These are phyloP conservation scores for Tephrocybe sp. DNA, from an alignment of 768 basidiomycete genomes.

Conservation along the genomic window DNA sequence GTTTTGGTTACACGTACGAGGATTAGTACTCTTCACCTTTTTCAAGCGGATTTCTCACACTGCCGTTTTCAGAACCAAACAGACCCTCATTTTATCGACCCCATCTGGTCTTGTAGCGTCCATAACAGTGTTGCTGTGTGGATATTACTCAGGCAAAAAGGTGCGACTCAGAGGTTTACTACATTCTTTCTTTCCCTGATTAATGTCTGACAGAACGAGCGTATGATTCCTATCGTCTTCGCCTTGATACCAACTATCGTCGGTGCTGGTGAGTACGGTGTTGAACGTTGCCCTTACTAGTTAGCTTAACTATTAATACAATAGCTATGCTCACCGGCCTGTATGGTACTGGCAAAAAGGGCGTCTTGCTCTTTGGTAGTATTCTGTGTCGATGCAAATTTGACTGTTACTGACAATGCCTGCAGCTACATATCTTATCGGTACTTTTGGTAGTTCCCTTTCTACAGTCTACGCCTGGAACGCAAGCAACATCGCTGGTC, in stretches of 20 bases:
- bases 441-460: conserved; percentile 59
- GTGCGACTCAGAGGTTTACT: conserved; percentile 21
- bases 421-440: conserved; percentile 45
- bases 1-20: conserved; percentile 60
- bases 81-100: conserved; percentile 57
- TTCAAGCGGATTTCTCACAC: background rate
- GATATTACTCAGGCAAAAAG: conserved; percentile 67
- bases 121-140: conserved; percentile 46
- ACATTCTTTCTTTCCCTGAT: background rate
- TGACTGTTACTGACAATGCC: conserved; percentile 1
- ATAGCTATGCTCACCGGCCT: conserved; percentile 53
- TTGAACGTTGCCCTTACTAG: background rate
- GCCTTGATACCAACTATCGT: conserved; percentile 57
- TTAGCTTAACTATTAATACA: background rate
- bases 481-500: conserved; percentile 59
- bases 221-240: conserved; percentile 60
- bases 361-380: conserved; percentile 54
- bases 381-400: conserved; percentile 1
- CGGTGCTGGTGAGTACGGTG: conserved; percentile 40
- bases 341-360: conserved; percentile 45
- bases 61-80: conserved; percentile 43
- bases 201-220: conserved; percentile 37
- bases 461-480: conserved; percentile 64
- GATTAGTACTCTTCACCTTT: background rate
- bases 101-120: conserved; percentile 53